Percentiles rank a stretch among this genome's conserved stretches.
Conservation (phyloP, 2,329 filamentous ascomycete species). For the Apiospora phragmitis region DNA sequence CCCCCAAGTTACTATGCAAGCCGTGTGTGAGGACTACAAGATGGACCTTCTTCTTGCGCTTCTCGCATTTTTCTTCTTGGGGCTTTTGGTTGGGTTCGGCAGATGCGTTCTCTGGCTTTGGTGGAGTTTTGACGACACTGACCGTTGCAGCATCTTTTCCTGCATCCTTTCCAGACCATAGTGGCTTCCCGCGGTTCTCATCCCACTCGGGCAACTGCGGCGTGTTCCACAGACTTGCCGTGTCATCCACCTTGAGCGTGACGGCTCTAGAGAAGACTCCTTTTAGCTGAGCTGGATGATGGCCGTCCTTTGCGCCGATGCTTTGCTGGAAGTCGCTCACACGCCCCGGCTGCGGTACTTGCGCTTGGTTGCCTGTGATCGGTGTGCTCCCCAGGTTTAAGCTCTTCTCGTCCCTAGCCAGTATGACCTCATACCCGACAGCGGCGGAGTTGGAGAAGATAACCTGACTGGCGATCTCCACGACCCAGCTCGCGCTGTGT, state of each 20-base stretch:
- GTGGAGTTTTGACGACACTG: slow-evolving; percentile 19
- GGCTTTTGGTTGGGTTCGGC: slow-evolving; percentile 17
- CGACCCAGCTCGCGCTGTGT: slow-evolving; percentile 66
- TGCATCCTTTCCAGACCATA: too few species aligned
- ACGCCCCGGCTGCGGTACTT: slow-evolving; percentile 65
- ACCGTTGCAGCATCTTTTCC: slow-evolving; percentile 22
- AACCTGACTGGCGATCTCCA: slow-evolving; percentile 90
- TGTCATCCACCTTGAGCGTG: slow-evolving; percentile 80
- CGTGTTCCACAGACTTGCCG: slow-evolving; percentile 88
- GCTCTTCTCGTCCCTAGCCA: slow-evolving; percentile 84
- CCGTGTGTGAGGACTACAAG: slow-evolving; percentile 93
- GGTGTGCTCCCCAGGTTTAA: slow-evolving; percentile 61
- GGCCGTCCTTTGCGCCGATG: slow-evolving; percentile 53
- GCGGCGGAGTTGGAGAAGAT: slow-evolving; percentile 88
- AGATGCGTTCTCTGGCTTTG: slow-evolving; percentile 14
- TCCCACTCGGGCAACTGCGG: slow-evolving; percentile 73
- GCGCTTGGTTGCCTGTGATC: slow-evolving; percentile 45
- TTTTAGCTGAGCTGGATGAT: slow-evolving; percentile 63
- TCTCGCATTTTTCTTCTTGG: slow-evolving; percentile 14
- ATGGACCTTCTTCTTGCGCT: slow-evolving; percentile 72
- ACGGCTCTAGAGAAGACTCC: slow-evolving; percentile 86
- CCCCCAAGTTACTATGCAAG: slow-evolving; percentile 90
- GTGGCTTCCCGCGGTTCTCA: slow-evolving; percentile 35
- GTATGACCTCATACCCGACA: slow-evolving; percentile 83
- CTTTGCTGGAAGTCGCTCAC: slow-evolving; percentile 76